These are phyloP conservation scores for Fusarium sp. DNA, from an alignment of 2,329 filamentous ascomycete species.

Conservation along the genomic window DNA sequence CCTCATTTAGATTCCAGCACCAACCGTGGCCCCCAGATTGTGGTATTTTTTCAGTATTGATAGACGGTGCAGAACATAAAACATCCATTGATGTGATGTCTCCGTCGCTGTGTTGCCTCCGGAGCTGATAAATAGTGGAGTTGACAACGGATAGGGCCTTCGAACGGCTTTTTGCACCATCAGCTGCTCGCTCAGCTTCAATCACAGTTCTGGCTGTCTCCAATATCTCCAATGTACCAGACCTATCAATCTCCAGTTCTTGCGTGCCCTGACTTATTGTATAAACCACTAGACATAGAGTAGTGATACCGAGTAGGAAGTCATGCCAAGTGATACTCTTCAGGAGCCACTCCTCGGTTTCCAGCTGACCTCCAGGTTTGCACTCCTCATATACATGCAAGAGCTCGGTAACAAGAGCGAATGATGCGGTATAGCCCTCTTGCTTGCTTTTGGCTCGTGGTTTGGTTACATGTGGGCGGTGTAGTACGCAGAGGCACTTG, in stretches of 20 bases:
- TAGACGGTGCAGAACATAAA: too few relatives aligned
- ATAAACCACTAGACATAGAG: background rate
- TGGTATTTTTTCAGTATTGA: too few relatives aligned
- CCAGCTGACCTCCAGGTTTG: background rate
- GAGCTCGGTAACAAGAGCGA: background rate
- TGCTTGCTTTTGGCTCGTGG: background rate
- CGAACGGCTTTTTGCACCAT: background rate
- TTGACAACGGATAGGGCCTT: background rate
- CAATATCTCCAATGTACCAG: too few relatives aligned
- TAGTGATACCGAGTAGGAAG: background rate
- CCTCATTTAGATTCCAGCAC: too few relatives aligned
- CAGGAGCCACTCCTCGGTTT: background rate
- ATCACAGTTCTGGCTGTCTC: background rate
- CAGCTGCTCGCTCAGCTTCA: background rate
- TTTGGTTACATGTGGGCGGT: background rate
- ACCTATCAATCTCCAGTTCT: too few relatives aligned
- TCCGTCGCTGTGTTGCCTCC: background rate
- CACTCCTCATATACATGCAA: background rate
- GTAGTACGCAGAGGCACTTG: slow-evolving; percentile 7
- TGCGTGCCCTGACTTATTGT: too few relatives aligned
- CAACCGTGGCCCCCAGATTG: too few relatives aligned
- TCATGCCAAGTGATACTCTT: slow-evolving; percentile 14
- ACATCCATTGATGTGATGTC: too few relatives aligned
- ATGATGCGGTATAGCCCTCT: background rate
- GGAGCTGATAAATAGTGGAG: background rate